These are phyloP conservation scores for Dothistroma septosporum DNA, from an alignment of 2,329 filamentous ascomycete species.

Conservation along the genomic window DNA sequence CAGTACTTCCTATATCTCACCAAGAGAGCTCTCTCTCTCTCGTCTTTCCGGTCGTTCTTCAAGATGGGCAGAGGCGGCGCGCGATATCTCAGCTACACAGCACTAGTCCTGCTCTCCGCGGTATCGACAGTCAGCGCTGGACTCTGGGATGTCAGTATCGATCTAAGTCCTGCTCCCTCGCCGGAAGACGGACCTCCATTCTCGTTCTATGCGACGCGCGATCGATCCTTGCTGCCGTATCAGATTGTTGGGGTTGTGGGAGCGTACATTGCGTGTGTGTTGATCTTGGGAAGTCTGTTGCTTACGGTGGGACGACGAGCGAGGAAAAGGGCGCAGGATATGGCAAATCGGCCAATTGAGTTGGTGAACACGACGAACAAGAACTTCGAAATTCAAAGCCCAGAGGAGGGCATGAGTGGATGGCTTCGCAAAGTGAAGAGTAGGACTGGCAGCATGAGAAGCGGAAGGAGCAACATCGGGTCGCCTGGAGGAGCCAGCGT, in stretches of 20 bases:
- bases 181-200: conserved; percentile 58
- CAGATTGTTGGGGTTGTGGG: conserved; percentile 81
- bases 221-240: conserved; percentile 65
- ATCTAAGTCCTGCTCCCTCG: conserved; percentile 55
- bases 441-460: conserved; percentile 26
- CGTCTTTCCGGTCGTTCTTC: background rate
- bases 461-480: conserved; percentile 42
- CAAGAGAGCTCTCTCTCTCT: background rate
- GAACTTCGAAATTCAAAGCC: too few relatives aligned
- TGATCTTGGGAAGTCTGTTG: conserved; percentile 64
- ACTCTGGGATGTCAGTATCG: conserved; percentile 45
- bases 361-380: too few relatives aligned
- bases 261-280: conserved; percentile 73
- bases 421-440: conserved; percentile 27
- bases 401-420: conserved; percentile 28
- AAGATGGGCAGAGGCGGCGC: conserved; percentile 26
- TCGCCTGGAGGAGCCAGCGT: conserved; percentile 54
- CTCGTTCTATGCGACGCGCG: conserved; percentile 55
- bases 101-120: conserved; percentile 27
- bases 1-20: background rate
- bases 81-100: conserved; percentile 28
- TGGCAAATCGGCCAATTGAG: conserved; percentile 55
- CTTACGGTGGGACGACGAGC: conserved; percentile 45
- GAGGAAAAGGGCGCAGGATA: conserved; percentile 43
- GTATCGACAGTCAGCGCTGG: conserved; percentile 14